phyloP scores from a whole-genome alignment of 2,329 filamentous ascomycete genomes.

The Colletotrichum gigasporum region DNA sequence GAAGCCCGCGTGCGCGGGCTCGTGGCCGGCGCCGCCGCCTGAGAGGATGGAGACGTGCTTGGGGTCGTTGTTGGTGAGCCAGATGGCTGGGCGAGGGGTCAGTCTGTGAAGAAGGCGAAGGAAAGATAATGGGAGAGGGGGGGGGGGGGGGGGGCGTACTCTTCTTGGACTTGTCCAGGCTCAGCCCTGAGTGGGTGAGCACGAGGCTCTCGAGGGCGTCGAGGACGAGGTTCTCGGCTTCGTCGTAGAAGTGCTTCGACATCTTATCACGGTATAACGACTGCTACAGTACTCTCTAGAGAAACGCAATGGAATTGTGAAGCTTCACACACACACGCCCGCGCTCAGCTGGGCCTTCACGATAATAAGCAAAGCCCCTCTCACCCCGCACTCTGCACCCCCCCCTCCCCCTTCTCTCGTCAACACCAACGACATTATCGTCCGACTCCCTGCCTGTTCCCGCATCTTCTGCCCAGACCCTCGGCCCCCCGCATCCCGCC shows the following conservation, averaged over 20 bases:
- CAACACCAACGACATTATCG: background rate
- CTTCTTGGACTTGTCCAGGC: slow-evolving; percentile 54
- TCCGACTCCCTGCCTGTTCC: background rate
- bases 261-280: background rate
- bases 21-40: slow-evolving; percentile 68
- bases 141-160: background rate
- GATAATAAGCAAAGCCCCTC: background rate
- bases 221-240: slow-evolving; percentile 27
- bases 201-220: slow-evolving; percentile 24
- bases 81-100: too few relatives aligned
- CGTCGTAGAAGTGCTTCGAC: slow-evolving; percentile 26
- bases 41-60: slow-evolving; percentile 59
- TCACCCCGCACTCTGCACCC: background rate
- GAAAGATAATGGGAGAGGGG: background rate
- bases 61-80: slow-evolving; percentile 20
- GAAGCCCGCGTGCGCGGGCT: slow-evolving; percentile 70
- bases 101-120: background rate
- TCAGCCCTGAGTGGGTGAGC: slow-evolving; percentile 61
- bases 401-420: too few relatives aligned
- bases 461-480: background rate
- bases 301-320: background rate
- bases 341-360: background rate
- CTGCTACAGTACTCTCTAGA: too few relatives aligned
- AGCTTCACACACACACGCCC: background rate
- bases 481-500: background rate